Base-by-base conservation (phyloP, 108 stramenopile genomes). In the Cyclostephanos tholiformis region DNA sequence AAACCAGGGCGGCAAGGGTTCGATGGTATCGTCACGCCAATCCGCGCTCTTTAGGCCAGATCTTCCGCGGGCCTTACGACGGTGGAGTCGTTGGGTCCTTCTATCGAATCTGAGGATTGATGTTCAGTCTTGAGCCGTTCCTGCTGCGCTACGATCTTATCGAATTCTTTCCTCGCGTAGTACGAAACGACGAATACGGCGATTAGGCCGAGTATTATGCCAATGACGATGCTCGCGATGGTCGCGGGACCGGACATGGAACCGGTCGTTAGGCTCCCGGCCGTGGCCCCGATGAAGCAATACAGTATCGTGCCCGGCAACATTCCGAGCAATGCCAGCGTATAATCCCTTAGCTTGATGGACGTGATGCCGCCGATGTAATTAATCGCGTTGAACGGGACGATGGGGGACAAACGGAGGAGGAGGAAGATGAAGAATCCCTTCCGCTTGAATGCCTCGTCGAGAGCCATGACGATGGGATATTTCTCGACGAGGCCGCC, bases 261-360 rank as follows among this genome's bases (percentile, higher is more conserved):
- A 39, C 72, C 51, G 10, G 74, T 38, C 13, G 80, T 49, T 14
- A 94, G 49, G 27, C 74, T 71, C 3, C 90, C 89, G 6, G 90
- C 89, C 14, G 84, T 83, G 0, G 93, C 86, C 20, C 93, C 93
- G 63, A 94, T 67, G 74, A 91, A 94, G 25, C 87, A 86, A 69
- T 83, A 94, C 25, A 94, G 63, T 2, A 91, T 63, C 12, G 93
- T 91, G 11, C 88, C 90, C 0, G 93, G 93, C 16, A 94, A 25
- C 11, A 94, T 86, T 2, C 79, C 92, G 19, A 88, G 20, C 35
- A 89, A 50, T 7, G 92, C 78, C 6, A 87, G 2, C 0, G 20
- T n/a, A 52, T 90, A 94, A 59, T 87, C 75, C 25, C 32, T 41
- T 6, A 90, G 60, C 35, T 55, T 52, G 1, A 89, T 61, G 7